These are phyloP conservation scores for Cajanus cajan DNA, from an alignment of 306 rosid genomes.

Conservation along the genomic window DNA sequence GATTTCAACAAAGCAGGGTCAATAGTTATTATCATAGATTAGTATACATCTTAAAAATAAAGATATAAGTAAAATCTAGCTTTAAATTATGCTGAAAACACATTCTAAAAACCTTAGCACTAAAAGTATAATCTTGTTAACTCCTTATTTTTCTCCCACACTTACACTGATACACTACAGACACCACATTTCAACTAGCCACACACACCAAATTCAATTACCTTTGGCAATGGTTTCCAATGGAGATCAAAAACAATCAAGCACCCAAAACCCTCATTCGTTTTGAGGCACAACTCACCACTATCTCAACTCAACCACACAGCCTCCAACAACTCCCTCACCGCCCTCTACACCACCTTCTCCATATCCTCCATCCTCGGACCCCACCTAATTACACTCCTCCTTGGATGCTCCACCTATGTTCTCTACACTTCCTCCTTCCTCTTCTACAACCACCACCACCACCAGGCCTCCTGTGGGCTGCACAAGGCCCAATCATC, in stretches of 20 bases:
- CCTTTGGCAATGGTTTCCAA: conserved; percentile 42
- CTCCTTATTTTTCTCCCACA: not conserved
- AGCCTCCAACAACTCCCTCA: conserved; percentile 70
- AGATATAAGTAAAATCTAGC: no score
- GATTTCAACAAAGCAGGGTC: no score
- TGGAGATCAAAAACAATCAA: conserved; percentile 37
- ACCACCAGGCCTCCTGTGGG: conserved; percentile 70
- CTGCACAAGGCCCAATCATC: conserved; percentile 78
- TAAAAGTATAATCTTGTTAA: no score
- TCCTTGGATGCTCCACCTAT: conserved; percentile 63
- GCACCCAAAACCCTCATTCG: conserved; percentile 1
- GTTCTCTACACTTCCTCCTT: conserved; percentile 66
- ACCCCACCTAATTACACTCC: conserved; percentile 70
- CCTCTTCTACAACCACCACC: conserved; percentile 71
- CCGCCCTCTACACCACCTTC: conserved; percentile 67
- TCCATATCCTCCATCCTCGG: conserved; percentile 71
- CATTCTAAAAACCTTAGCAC: no score
- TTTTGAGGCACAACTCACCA: conserved; percentile 60
- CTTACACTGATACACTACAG: not conserved
- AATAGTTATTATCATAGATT: no score
- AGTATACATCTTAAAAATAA: no score
- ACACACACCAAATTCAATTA: not conserved
- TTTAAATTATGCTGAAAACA: no score
- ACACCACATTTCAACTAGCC: not conserved
- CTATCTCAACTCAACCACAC: conserved; percentile 53